Conservation (phyloP, 176 grass and related monocot genomes). For the Phoenix dactylifera region DNA sequence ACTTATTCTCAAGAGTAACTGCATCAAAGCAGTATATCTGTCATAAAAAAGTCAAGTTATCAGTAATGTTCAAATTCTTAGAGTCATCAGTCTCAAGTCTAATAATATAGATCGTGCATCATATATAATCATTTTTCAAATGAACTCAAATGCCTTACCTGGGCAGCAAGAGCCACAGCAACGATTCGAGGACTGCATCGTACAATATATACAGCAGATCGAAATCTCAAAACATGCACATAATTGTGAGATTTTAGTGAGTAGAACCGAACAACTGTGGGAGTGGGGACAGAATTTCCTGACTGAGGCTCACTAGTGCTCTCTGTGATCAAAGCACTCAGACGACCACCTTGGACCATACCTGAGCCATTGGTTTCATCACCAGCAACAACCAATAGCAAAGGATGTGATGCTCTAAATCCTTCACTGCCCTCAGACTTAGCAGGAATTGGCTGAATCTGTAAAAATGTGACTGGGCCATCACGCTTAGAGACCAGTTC, state of each 20-base stretch:
- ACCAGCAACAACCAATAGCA: slow-evolving; percentile 93
- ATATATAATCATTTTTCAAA: too few species aligned
- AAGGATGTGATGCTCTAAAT: slow-evolving; percentile 85
- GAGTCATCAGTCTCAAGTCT: neutral
- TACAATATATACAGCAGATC: slow-evolving; percentile 96
- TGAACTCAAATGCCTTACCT: slow-evolving; percentile 46
- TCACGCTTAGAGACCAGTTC: slow-evolving; percentile 95
- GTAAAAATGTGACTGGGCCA: slow-evolving; percentile 94
- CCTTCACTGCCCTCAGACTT: slow-evolving; percentile 53
- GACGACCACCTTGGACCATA: slow-evolving; percentile 78
- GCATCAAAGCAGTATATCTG: slow-evolving; percentile 99
- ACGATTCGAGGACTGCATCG: slow-evolving; percentile 87
- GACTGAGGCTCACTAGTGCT: slow-evolving; percentile 51
- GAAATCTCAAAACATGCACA: slow-evolving; percentile 87
- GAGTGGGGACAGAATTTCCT: slow-evolving; percentile 60
- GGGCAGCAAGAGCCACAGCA: slow-evolving; percentile 90
- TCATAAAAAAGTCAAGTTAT: neutral
- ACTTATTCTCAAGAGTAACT: slow-evolving; percentile 94
- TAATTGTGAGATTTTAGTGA: slow-evolving; percentile 89
- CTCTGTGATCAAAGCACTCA: slow-evolving; percentile 93
- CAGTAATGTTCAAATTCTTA: neutral
- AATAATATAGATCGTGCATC: too few species aligned
- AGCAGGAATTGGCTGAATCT: slow-evolving; percentile 80
- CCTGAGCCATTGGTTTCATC: slow-evolving; percentile 91
- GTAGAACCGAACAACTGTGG: slow-evolving; percentile 93